Evolutionary conservation across 805 yeast species (phyloP), one percentile per base, ranked within the genome.

Genomic region (Barnettozyma wickerhamii): DNA sequence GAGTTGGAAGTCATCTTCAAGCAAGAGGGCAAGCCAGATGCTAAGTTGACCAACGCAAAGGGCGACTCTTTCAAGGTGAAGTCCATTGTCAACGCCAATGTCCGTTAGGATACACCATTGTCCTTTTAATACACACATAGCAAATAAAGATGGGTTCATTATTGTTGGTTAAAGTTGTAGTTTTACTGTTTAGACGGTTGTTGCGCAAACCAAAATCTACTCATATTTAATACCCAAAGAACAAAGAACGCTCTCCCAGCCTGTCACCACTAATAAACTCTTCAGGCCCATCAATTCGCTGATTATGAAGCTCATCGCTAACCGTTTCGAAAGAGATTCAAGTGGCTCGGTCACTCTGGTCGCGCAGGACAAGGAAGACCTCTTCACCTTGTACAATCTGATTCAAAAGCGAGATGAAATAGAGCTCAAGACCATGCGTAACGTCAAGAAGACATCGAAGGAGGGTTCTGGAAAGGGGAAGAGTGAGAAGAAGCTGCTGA

Each of bases 321-420:
- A 75, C 43, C 53, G 61, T 14, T 59, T 78, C 28, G 77, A 73
- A 39, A 78, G 74, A 48, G 87, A 81, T 48, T 66, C 72, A 37
- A 72, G 82, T 42, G 95, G 91, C 6, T 63, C 72, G 3, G 69
- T 87, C 17, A 71, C 84, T 1, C 59, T 91, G 17, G 65, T 79
- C 4, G 90, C 97, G 0, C 84, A 90, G 54, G 98, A 93, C 53
- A 77, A 84, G 35, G 97, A 91, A 52, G 99, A 91, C 60, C 68
- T 93, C 46, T 93, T 96, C 88, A 80, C 84, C 19, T 57, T 87
- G 4, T 88, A 88, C 66, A 93, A 91, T 55, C 66, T 93, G 19
- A 70, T 93, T 3, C 81, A 79, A 37, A 75, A 76, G 41, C 84
- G 82, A 17, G 98, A 93, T 63, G 81, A 77, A 48, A 70, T 91